Base-by-base conservation (phyloP, 1,284 basidiomycete species). In the Fomitiporia mediterranea region DNA sequence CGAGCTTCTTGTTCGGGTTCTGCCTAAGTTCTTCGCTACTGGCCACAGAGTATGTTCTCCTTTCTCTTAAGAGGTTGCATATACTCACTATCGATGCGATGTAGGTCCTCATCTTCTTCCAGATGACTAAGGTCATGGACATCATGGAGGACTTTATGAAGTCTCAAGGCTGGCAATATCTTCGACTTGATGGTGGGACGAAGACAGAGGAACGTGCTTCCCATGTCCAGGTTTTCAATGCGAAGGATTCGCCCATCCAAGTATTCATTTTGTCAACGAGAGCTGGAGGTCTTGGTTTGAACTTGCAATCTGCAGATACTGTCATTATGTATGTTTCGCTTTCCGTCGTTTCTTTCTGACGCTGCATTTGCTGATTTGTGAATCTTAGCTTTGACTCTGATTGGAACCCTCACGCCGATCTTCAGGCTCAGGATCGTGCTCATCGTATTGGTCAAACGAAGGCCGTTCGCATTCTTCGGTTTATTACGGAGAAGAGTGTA, bases 391-490 rank as follows among this genome's bases (percentile, higher is more conserved):
- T 96, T 68, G 95, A 98, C 74, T 87, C 83, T 66, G 89, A 92
- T 69, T 93, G 90, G 94, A 98, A 98, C 74, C 94, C 94, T 57
- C 94, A 97, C 66, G 92, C 93, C 46, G 97, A 99, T 84, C 75
- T 99, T 63, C 97, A 99, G 74, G 97, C 97, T 21, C 97, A 98
- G 77, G 97, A 99, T 81, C 93, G 93, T 79, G 94, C 94, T 9
- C 96, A 99, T 79, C 95, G 97, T 83, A 99, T 99, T 67, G 97
- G 97, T 61, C 97, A 99, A 70, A 99, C 97, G 64, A 97, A 97
- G 74, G 91, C 95, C 56, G 97, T 99, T 37, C 85, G 95, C 39
- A 98, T 99, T 63, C 77, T 99, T 61, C 87, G 96, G 64, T 91
- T 99, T 69, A 95, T 99, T 68, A 98, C 96, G 4, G 93, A 96